These are phyloP conservation scores for Xenoacremonium recifei DNA, from an alignment of 2,329 filamentous ascomycete species.

Conservation along the genomic window DNA sequence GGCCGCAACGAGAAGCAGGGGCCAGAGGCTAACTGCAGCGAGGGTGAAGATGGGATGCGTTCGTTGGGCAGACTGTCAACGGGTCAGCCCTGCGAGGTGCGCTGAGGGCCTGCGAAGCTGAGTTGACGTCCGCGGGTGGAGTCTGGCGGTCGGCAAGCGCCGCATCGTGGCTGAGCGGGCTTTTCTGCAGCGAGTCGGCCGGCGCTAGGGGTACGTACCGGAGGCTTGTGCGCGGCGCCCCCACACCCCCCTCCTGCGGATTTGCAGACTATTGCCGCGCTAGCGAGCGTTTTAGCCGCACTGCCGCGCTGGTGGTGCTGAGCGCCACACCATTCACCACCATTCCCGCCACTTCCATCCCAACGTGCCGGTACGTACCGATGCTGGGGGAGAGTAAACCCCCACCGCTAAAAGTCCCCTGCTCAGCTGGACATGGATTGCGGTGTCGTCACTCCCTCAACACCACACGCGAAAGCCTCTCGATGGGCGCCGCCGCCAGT, in stretches of 20 bases:
- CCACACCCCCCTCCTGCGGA: neutral
- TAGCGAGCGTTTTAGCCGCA: conserved; percentile 7
- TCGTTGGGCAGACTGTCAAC: too few relatives aligned
- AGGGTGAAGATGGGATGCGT: neutral
- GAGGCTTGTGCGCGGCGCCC: conserved; percentile 1
- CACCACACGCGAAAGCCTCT: neutral
- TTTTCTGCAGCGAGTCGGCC: neutral
- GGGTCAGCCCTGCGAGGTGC: conserved; percentile 1
- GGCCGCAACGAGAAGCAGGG: neutral
- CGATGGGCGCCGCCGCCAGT: too few relatives aligned
- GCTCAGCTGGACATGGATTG: conserved; percentile 18
- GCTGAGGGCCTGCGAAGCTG: neutral
- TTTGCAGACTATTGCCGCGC: neutral
- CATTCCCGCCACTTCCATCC: too few relatives aligned
- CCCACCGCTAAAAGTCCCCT: too few relatives aligned
- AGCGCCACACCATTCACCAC: too few relatives aligned
- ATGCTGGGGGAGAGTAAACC: too few relatives aligned
- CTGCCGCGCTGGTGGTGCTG: neutral
- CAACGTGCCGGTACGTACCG: too few relatives aligned
- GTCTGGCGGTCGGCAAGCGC: neutral
- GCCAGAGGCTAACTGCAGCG: neutral
- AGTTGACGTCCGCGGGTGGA: neutral
- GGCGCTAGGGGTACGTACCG: conserved; percentile 1
- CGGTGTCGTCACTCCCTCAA: neutral
- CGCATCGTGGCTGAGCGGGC: conserved; percentile 1